Evolutionary conservation across 805 yeast genomes (phyloP).

Genomic region (Candida vaughaniae): DNA sequence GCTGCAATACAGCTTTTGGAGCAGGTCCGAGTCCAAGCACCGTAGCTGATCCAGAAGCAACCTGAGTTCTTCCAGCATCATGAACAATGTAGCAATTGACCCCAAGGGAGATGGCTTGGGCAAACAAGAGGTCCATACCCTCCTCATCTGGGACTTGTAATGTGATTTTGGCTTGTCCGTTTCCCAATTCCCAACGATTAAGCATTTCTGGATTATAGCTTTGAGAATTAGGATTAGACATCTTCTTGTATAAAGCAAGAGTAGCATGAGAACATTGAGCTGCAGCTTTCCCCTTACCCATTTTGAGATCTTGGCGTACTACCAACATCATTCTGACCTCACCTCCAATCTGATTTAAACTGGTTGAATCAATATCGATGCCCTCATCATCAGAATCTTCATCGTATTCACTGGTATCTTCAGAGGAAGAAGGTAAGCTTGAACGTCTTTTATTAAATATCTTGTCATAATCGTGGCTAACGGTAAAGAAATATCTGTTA

Average conservation of each 20-base stretch:
- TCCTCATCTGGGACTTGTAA: conserved; percentile 70
- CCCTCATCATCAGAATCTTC: conserved; percentile 47
- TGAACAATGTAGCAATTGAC: conserved; percentile 79
- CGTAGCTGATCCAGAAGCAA: conserved; percentile 94
- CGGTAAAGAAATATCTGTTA: conserved; percentile 17
- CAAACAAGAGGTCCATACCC: conserved; percentile 72
- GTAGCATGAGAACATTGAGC: conserved; percentile 99
- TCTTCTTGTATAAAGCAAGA: conserved; percentile 75
- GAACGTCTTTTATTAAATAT: background rate
- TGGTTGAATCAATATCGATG: conserved; percentile 56
- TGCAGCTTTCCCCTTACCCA: conserved; percentile 95
- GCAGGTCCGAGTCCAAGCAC: conserved; percentile 98
- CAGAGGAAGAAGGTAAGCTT: background rate
- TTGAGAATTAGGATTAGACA: conserved; percentile 50
- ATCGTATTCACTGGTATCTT: conserved; percentile 14
- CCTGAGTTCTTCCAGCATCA: conserved; percentile 97
- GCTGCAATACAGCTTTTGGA: conserved; percentile 75
- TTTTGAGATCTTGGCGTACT: conserved; percentile 82
- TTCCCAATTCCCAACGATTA: conserved; percentile 67
- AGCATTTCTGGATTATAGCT: conserved; percentile 64
- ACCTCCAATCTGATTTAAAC: conserved; percentile 68
- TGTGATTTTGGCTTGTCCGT: conserved; percentile 94
- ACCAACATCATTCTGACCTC: conserved; percentile 85
- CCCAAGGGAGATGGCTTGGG: conserved; percentile 76
- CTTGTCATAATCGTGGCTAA: background rate